Conservation (phyloP, 805 yeast genomes). For the Scheffersomyces stipitis region DNA sequence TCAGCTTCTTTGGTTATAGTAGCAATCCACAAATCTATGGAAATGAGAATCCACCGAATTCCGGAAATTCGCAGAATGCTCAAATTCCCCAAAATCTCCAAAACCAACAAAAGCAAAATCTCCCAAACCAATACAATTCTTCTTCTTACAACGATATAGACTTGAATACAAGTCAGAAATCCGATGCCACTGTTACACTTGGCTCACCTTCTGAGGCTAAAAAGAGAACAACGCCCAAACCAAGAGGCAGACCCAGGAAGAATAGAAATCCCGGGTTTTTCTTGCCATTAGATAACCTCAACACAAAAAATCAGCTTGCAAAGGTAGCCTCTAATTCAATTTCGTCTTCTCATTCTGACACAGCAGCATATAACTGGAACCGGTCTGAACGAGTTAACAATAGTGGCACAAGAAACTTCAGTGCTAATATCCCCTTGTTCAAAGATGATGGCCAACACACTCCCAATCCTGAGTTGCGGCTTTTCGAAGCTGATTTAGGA, state of each 20-base stretch:
- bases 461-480: constrained; percentile 10
- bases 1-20: no score
- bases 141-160: no score
- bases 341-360: not conserved
- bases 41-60: no score
- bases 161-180: no score
- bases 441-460: constrained; percentile 8
- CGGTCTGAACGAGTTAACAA: not conserved
- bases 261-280: constrained; percentile 9
- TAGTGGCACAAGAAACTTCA: not conserved
- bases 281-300: constrained; percentile 12
- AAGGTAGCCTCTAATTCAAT: not conserved
- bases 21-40: no score
- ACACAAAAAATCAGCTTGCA: constrained; percentile 1
- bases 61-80: no score
- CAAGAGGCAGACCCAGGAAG: constrained; percentile 5
- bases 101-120: no score
- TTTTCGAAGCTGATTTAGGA: constrained; percentile 16
- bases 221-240: constrained; percentile 1
- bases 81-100: no score
- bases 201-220: constrained; percentile 1
- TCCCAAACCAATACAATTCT: no score
- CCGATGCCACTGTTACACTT: no score
- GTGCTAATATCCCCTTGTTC: constrained; percentile 8
- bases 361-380: not conserved